Percentiles rank a stretch among this genome's conserved stretches.
Conservation (phyloP, 331 rosid species). For the Dryas integrifolia region DNA sequence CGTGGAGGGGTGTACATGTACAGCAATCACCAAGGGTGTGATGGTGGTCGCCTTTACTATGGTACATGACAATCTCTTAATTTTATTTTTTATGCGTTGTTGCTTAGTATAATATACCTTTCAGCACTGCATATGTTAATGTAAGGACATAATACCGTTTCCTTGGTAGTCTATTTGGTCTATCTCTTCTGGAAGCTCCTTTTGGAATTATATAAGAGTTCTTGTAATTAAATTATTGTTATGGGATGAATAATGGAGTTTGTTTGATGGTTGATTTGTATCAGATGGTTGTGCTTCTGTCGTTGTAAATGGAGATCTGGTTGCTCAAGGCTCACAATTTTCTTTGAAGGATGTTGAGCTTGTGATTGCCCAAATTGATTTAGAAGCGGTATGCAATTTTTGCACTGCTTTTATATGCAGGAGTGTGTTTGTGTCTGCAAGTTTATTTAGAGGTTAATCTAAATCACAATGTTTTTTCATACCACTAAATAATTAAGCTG, state of each 20-base stretch:
- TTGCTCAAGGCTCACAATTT: constrained; percentile 96
- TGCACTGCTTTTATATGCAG: not conserved
- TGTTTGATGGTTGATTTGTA: constrained; percentile 11
- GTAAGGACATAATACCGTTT: not conserved
- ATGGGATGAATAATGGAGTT: not conserved
- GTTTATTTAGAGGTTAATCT: constrained; percentile 2
- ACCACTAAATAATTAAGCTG: not conserved
- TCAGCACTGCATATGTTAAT: not conserved
- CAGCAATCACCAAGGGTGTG: constrained; percentile 95
- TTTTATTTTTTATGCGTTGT: constrained; percentile 8
- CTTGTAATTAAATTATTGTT: not conserved
- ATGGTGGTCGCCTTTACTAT: constrained; percentile 93
- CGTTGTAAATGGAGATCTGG: constrained; percentile 82
- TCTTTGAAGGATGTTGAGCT: constrained; percentile 87
- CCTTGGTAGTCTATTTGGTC: constrained; percentile 9
- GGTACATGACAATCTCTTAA: constrained; percentile 44
- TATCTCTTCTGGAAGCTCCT: not conserved
- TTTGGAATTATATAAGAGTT: not conserved
- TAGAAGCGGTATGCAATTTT: constrained; percentile 71
- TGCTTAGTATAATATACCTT: not conserved
- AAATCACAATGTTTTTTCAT: not conserved
- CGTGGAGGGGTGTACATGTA: constrained; percentile 96
- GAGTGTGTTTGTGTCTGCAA: not conserved
- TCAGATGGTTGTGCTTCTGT: constrained; percentile 90
- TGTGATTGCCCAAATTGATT: constrained; percentile 84